Evolutionary conservation across 2,329 filamentous ascomycete species (phyloP).

Genomic region (Plenodomus biglobosus): DNA sequence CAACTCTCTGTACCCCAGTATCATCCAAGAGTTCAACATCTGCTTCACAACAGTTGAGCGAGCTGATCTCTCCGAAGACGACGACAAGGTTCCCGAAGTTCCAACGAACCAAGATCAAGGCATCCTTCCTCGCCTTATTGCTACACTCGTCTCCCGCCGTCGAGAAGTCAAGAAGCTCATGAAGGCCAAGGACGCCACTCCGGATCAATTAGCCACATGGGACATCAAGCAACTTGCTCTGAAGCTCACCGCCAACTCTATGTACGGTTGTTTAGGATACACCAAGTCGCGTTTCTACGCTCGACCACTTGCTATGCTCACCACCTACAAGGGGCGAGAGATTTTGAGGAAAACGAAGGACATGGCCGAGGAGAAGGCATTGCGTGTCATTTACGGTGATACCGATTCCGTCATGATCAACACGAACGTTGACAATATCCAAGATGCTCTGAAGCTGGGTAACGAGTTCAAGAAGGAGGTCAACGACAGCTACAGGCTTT

Average conservation of each 20-base stretch:
- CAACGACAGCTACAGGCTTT: slow-evolving; percentile 86
- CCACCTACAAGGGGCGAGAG: slow-evolving; percentile 95
- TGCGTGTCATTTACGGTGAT: slow-evolving; percentile 97
- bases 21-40: slow-evolving; percentile 99
- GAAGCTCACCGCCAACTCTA: slow-evolving; percentile 97
- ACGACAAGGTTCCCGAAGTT: slow-evolving; percentile 86
- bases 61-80: slow-evolving; percentile 69
- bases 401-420: slow-evolving; percentile 99
- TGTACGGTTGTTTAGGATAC: slow-evolving; percentile 98
- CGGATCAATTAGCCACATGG: slow-evolving; percentile 89
- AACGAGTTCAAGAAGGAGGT: slow-evolving; percentile 93
- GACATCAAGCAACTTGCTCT: slow-evolving; percentile 97
- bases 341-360: slow-evolving; percentile 96
- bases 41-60: slow-evolving; percentile 98
- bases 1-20: slow-evolving; percentile 97
- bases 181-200: slow-evolving; percentile 86
- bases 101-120: slow-evolving; percentile 76
- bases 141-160: slow-evolving; percentile 84
- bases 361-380: slow-evolving; percentile 83
- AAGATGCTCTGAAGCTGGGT: slow-evolving; percentile 86
- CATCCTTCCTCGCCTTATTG: slow-evolving; percentile 86
- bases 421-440: slow-evolving; percentile 91
- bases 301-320: slow-evolving; percentile 89
- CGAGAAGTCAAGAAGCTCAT: slow-evolving; percentile 93
- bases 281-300: slow-evolving; percentile 97